These are phyloP conservation scores for Coffea canephora DNA, from an alignment of 257 asterid genomes.

Conservation along the genomic window DNA sequence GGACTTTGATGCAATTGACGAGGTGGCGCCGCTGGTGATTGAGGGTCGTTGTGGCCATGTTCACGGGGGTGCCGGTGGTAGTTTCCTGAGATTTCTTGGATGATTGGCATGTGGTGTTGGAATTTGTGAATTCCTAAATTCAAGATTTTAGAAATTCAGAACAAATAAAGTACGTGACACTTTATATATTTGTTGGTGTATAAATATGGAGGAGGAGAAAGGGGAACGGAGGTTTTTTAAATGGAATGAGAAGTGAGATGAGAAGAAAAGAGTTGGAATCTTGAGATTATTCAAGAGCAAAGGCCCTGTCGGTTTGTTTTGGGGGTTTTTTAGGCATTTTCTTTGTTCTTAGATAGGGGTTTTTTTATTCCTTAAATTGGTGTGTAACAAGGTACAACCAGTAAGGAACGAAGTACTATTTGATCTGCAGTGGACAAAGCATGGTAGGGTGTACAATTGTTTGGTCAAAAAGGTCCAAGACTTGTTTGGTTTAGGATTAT, in stretches of 20 bases:
- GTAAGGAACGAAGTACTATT: background rate
- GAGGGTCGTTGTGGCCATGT: background rate
- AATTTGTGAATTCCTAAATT: background rate
- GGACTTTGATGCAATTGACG: slow-evolving; percentile 14
- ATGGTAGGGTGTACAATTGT: background rate
- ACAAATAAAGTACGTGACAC: background rate
- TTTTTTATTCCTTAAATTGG: background rate
- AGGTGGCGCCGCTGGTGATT: background rate
- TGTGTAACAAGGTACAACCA: background rate
- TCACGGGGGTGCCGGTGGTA: background rate
- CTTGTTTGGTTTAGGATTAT: background rate
- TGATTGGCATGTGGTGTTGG: slow-evolving; percentile 34
- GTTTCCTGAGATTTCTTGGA: slow-evolving; percentile 15
- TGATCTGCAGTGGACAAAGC: background rate
- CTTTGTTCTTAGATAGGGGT: background rate
- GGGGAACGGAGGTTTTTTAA: no score
- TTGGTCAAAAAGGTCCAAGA: background rate
- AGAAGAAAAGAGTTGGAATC: no score
- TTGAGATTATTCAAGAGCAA: no score
- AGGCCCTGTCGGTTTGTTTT: no score
- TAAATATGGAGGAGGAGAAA: no score
- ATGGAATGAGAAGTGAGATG: background rate
- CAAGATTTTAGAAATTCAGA: background rate
- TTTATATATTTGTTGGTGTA: background rate
- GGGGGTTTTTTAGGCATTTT: no score